phyloP scores from a whole-genome alignment of 2,329 filamentous ascomycete species.

The Venturia oleaginea region DNA sequence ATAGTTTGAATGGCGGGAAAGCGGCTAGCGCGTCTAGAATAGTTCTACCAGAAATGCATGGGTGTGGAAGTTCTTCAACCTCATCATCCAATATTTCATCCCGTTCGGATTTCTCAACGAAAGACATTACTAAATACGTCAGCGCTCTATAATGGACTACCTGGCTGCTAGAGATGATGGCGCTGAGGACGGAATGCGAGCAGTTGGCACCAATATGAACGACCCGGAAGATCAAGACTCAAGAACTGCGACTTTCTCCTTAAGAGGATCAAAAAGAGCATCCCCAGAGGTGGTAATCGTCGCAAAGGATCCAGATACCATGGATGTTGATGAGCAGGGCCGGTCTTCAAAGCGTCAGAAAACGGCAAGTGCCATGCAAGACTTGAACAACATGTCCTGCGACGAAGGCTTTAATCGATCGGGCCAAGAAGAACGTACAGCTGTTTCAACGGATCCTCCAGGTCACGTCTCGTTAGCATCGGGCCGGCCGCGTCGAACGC shows the following conservation, averaged over 20 bases:
- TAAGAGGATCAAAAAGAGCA: background rate
- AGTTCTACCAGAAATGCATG: conserved; percentile 34
- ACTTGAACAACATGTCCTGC: background rate
- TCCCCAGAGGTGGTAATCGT: background rate
- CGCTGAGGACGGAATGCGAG: background rate
- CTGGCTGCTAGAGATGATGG: background rate
- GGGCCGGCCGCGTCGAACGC: background rate
- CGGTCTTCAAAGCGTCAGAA: background rate
- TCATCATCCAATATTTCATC: background rate
- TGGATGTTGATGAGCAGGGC: background rate
- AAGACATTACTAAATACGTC: background rate
- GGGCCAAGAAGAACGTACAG: background rate
- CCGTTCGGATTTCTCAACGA: background rate
- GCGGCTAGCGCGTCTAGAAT: conserved; percentile 49
- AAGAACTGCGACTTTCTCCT: background rate
- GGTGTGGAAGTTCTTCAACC: background rate
- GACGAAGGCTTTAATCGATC: background rate
- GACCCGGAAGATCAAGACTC: conserved; percentile 2
- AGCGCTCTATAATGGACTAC: background rate
- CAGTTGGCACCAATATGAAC: background rate
- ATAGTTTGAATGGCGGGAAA: background rate
- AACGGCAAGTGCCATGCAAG: background rate
- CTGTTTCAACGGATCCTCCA: background rate
- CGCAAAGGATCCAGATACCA: background rate
- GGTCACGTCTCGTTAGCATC: background rate